Evolutionary conservation across 2,329 filamentous ascomycete species (phyloP), one percentile per base, ranked within the genome.

Genomic region (Arthrobotrys iridis): DNA sequence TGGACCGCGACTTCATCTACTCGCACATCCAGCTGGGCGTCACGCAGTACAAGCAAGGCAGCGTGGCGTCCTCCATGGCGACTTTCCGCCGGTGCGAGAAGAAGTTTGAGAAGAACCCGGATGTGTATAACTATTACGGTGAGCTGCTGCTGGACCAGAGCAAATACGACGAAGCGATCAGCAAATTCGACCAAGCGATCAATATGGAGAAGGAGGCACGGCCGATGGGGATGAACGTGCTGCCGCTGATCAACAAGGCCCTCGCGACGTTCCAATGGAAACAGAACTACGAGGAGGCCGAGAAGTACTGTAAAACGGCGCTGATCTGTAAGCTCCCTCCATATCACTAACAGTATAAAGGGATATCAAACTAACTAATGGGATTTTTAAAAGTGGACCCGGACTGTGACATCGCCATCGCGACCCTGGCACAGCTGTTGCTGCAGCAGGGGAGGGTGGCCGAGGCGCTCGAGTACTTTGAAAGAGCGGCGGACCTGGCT

Each of bases 91-190:
- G 93, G 77, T 97, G 93, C 83, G 93, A 97, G 83, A 99, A 98
- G 90, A 97, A 97, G 85, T 99, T 99, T 81, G 91, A 93, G 81
- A 92, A 94, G 82, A 92, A 96, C 8, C 93, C 94, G 4, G 95
- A 99, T 81, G 95, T 98, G 41, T 99, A 98, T 87, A 99, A 99
- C 87, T 99, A 99, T 88, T 98, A 97, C 81, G 95, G 95, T 80
- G 95, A 99, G 85, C 87, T 99, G 67, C 87, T 99, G 70, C 89
- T 99, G 63, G 95, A 99, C 85, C 95, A 98, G 85, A 90, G 93
- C 83, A 97, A 97, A 83, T 98, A 90, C 84, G 86, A 92, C 72
- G 94, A 99, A 82, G 95, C 95, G 24, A 93, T 99, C 77, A 92
- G 97, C 85, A 97, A 97, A 84, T 99, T 99, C 81, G 95, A 99